Evolutionary conservation across 1,139 yeast species (phyloP).

Genomic region (Hanseniaspora uvarum): DNA sequence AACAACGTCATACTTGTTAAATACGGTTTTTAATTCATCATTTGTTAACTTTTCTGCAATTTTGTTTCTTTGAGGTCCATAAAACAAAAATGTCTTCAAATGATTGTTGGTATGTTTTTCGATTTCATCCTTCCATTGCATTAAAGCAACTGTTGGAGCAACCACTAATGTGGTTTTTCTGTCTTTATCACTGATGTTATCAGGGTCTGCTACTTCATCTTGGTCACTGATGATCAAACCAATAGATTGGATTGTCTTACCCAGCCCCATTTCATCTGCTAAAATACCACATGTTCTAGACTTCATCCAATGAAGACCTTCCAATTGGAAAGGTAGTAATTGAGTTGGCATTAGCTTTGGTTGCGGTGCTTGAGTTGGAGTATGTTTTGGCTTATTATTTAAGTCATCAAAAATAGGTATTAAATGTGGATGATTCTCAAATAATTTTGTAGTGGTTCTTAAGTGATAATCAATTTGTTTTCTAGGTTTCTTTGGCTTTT

Average conservation of each 20-base stretch:
- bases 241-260: slow-evolving; percentile 91
- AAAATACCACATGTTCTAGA: slow-evolving; percentile 78
- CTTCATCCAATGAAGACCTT: slow-evolving; percentile 82
- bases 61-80: slow-evolving; percentile 67
- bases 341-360: slow-evolving; percentile 69
- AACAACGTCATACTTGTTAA: slow-evolving; percentile 64
- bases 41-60: slow-evolving; percentile 35
- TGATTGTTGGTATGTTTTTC: slow-evolving; percentile 67
- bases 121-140: slow-evolving; percentile 96
- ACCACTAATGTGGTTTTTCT: slow-evolving; percentile 76
- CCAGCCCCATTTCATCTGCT: slow-evolving; percentile 99
- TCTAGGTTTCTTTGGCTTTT: slow-evolving; percentile 39
- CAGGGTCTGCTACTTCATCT: slow-evolving; percentile 15
- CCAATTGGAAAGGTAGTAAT: slow-evolving; percentile 80
- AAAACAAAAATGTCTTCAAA: slow-evolving; percentile 60
- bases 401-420: slow-evolving; percentile 61
- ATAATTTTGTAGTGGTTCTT: slow-evolving; percentile 54
- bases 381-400: slow-evolving; percentile 40
- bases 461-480: slow-evolving; percentile 49
- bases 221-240: slow-evolving; percentile 68
- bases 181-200: slow-evolving; percentile 23
- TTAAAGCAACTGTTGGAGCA: slow-evolving; percentile 94
- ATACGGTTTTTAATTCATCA: slow-evolving; percentile 18
- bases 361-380: slow-evolving; percentile 55
- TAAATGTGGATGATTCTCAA: slow-evolving; percentile 67